Conservation (phyloP, 179 eudicot species). For the Nepenthes alata region DNA sequence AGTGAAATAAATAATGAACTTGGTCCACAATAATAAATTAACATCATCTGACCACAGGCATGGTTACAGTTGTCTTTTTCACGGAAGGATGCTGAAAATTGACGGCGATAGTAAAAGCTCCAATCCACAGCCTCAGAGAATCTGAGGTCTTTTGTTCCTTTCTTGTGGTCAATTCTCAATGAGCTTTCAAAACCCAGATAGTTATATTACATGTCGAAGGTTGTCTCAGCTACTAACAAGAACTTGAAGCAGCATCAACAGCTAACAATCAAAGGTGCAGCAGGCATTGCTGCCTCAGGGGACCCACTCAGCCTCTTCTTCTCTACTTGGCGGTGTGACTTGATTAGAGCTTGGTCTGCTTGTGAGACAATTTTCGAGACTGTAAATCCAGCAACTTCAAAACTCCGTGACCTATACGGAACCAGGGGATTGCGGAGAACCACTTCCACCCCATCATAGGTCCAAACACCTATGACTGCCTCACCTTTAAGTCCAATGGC, state of each 20-base stretch:
- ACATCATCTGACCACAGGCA: too few relatives aligned
- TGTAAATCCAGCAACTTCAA: conserved; percentile 79
- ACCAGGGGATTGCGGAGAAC: conserved; percentile 51
- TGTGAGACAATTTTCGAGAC: conserved; percentile 65
- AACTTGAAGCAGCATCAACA: background rate
- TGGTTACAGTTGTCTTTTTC: too few relatives aligned
- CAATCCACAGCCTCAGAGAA: too few relatives aligned
- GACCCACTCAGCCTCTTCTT: conserved; percentile 13
- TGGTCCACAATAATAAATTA: too few relatives aligned
- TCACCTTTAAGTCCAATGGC: conserved; percentile 78
- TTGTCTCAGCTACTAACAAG: background rate
- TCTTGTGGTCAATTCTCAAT: too few relatives aligned
- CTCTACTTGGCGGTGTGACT: conserved; percentile 16
- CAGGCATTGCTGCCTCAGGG: background rate
- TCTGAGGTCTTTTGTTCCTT: too few relatives aligned
- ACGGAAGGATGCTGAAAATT: too few relatives aligned
- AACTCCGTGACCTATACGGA: conserved; percentile 47
- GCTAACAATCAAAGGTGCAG: background rate
- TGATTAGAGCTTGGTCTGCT: conserved; percentile 54
- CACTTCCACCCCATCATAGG: conserved; percentile 73
- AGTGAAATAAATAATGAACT: too few relatives aligned
- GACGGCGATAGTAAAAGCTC: too few relatives aligned
- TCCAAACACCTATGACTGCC: conserved; percentile 58
- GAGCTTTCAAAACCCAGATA: too few relatives aligned
- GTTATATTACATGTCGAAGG: too few relatives aligned